Evolutionary conservation across 2,329 filamentous ascomycete genomes (phyloP).

Genomic region (Chalaropsis thielavioides): DNA sequence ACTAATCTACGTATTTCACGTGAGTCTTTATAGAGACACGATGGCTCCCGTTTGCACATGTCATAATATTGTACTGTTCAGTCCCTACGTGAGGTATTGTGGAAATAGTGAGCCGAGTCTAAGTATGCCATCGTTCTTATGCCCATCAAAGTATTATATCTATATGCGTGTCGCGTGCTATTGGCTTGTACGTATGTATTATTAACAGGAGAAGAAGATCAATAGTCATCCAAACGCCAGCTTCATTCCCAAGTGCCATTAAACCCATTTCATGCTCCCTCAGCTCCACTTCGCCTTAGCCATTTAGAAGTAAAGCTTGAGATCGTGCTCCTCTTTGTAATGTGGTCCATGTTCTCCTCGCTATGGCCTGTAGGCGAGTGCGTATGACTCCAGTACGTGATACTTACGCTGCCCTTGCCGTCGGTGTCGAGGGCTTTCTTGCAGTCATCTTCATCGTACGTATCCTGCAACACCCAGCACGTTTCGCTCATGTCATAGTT

Average conservation of each 20-base stretch:
- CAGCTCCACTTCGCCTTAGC: neutral
- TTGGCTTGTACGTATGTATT: neutral
- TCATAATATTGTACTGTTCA: too few species aligned
- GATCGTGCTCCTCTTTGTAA: neutral
- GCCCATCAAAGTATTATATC: neutral
- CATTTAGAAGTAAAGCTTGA: neutral
- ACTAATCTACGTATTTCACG: neutral
- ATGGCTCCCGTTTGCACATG: neutral
- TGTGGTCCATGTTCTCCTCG: constrained; percentile 6
- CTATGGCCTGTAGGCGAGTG: constrained; percentile 18
- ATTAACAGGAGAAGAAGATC: neutral
- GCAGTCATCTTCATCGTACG: constrained; percentile 19
- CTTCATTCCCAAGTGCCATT: neutral
- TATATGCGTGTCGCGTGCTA: too few species aligned
- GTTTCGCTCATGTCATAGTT: constrained; percentile 13
- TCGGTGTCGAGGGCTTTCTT: constrained; percentile 19
- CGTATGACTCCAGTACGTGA: constrained; percentile 24
- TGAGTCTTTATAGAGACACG: neutral
- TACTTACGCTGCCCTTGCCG: constrained; percentile 20
- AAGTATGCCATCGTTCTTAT: too few species aligned
- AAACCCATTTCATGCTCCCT: neutral
- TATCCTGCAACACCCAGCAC: constrained; percentile 20
- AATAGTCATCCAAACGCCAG: neutral
- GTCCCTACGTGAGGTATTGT: neutral
- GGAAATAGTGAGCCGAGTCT: neutral